phyloP scores from a whole-genome alignment of 345 rosid genomes.

The Aurinia saxatilis region DNA sequence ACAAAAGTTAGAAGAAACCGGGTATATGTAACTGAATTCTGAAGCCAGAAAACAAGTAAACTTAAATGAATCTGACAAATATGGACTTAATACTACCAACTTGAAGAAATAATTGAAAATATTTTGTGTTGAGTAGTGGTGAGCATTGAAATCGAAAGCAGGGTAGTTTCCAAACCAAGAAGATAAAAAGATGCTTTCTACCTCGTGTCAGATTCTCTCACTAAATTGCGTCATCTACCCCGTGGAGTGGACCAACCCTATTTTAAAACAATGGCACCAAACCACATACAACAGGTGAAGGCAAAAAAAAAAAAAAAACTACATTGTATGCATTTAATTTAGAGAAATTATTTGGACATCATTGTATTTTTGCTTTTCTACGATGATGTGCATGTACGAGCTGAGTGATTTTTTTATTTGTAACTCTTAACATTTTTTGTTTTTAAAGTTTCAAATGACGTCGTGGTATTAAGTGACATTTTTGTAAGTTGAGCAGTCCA shows the following conservation, averaged over 20 bases:
- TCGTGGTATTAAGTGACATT: too few species aligned
- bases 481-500: too few species aligned
- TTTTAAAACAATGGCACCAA: background rate
- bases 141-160: background rate
- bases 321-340: too few species aligned
- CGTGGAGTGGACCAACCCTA: background rate
- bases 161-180: background rate
- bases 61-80: conserved; percentile 2
- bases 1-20: background rate
- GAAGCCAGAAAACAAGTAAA: background rate
- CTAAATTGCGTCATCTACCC: background rate
- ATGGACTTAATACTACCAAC: background rate
- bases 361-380: too few species aligned
- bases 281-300: too few species aligned
- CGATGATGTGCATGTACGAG: too few species aligned
- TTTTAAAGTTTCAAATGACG: too few species aligned
- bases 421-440: too few species aligned
- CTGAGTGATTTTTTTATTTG: too few species aligned
- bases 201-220: background rate
- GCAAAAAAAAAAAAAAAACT: too few species aligned
- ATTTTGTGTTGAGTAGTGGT: background rate
- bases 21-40: background rate
- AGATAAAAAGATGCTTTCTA: background rate
- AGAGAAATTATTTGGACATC: too few species aligned
- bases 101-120: too few species aligned